A percentile compares a stretch with the other conserved stretches of the same genome.
phyloP scores from a whole-genome alignment of 192 early-diverging fungal species.

The Coemansia umbellata region DNA sequence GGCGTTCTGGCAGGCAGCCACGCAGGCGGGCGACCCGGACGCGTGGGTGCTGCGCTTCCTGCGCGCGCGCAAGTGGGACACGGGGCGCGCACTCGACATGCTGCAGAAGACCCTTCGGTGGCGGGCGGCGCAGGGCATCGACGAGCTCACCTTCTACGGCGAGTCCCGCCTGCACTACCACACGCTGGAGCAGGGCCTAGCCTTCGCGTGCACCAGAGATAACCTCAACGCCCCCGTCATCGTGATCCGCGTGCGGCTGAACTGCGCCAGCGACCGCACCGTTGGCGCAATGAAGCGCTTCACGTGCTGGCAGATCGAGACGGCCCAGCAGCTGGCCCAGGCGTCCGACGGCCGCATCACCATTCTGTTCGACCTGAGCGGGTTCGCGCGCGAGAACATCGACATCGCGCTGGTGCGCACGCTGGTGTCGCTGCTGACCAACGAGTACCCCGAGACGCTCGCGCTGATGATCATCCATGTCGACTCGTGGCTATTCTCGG shows the following conservation, averaged over 20 bases:
- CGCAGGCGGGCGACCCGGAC: conserved; percentile 64
- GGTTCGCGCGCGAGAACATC: conserved; percentile 69
- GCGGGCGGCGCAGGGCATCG: conserved; percentile 61
- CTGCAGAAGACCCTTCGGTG: conserved; percentile 62
- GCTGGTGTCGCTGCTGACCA: conserved; percentile 73
- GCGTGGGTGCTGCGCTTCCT: conserved; percentile 71
- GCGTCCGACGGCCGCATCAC: conserved; percentile 56
- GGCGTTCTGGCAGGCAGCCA: conserved; percentile 60
- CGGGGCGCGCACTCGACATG: conserved; percentile 66
- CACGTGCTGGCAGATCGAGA: conserved; percentile 62
- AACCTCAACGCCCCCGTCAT: conserved; percentile 52
- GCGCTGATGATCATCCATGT: conserved; percentile 72
- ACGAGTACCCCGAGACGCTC: conserved; percentile 86
- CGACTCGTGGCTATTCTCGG: conserved; percentile 81
- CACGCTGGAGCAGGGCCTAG: conserved; percentile 54
- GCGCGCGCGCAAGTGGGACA: conserved; percentile 85
- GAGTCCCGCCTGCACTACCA: conserved; percentile 54
- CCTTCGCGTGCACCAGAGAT: conserved; percentile 54
- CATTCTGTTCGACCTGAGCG: conserved; percentile 76
- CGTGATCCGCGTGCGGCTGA: conserved; percentile 49
- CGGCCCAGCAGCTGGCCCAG: conserved; percentile 49
- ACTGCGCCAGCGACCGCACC: conserved; percentile 52
- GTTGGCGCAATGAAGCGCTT: conserved; percentile 59
- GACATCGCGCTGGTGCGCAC: conserved; percentile 71
- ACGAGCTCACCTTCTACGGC: conserved; percentile 52